Base-by-base conservation (phyloP, 2,329 filamentous ascomycete genomes). In the Blastomyces percursus region DNA sequence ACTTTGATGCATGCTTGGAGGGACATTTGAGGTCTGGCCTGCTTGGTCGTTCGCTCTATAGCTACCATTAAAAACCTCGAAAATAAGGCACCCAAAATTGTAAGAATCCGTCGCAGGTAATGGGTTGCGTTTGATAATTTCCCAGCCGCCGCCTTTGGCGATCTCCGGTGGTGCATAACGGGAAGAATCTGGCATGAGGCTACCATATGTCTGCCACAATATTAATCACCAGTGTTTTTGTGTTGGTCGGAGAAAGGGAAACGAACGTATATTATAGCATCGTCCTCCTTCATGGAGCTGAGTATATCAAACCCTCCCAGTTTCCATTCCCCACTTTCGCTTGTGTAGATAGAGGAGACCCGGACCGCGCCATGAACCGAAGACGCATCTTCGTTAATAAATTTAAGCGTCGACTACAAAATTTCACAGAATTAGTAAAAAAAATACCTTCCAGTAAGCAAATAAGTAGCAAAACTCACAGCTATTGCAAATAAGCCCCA, bases 281-380 rank as follows among this genome's bases (percentile, higher is more conserved):
- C 91, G 65, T 97, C 92, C 63, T 97, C 94, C 71, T 96, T 97
- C 77, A 97, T 87, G 46, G 89, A 96, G 76, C 92, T 97, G 64
- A 97, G 76, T 5, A 96, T 84, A 68, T 99, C 94, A 68, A 99
- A 96, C 0, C 94, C 94, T 24, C 89, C 92, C 1, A 99, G 79
- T 72, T 95, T 97, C 94, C 94, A 99, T 77, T 99, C 94, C 63
- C 94, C 94, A 71, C 94, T 96, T 72, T 97, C 93, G 64, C 91
- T 91, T 3, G 90, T 94, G 75, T 92, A 99, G 66, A 99, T 82
- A 0, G 93, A 96, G 0, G 89, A 89, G 24, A 90, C 88, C 65
- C 90, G 86, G 60, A 99, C 80, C 69, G 85, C 90, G 58, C 92
- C 94, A 70, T 99, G 94, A 60, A 99, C 89, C 0, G 92, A 96